These are phyloP conservation scores for Aspergillus leporis DNA, from an alignment of 495 filamentous ascomycete genomes.

Conservation along the genomic window DNA sequence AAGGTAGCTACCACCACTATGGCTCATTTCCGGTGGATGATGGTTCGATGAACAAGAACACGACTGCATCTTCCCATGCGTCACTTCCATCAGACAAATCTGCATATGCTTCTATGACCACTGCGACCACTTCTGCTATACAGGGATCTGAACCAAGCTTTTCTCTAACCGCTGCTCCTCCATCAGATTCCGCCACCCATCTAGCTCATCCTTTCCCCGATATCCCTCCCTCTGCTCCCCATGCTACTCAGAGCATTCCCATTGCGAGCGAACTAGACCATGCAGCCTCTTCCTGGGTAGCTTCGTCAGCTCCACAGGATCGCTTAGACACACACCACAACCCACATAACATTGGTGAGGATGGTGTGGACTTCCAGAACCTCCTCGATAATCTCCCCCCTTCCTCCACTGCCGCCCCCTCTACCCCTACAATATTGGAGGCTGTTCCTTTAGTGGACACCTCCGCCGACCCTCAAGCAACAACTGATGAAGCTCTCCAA, in stretches of 20 bases:
- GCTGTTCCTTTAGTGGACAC: slow-evolving; percentile 31
- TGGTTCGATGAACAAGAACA: slow-evolving; percentile 16
- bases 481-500: slow-evolving; percentile 38
- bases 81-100: slow-evolving; percentile 11
- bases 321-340: slow-evolving; percentile 32
- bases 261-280: slow-evolving; percentile 37
- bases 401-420: slow-evolving; percentile 35
- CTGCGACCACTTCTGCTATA: slow-evolving; percentile 14
- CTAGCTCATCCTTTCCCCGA: slow-evolving; percentile 39
- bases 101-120: slow-evolving; percentile 14
- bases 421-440: slow-evolving; percentile 32
- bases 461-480: slow-evolving; percentile 35
- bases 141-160: slow-evolving; percentile 20
- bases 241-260: slow-evolving; percentile 44
- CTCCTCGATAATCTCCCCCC: slow-evolving; percentile 54
- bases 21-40: slow-evolving; percentile 18
- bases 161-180: slow-evolving; percentile 32
- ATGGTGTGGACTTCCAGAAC: slow-evolving; percentile 53
- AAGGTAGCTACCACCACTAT: slow-evolving; percentile 31
- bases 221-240: slow-evolving; percentile 41
- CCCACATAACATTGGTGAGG: slow-evolving; percentile 25
- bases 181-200: slow-evolving; percentile 35
- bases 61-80: slow-evolving; percentile 21
- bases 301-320: slow-evolving; percentile 21
- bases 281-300: slow-evolving; percentile 22